Evolutionary conservation across 2,329 filamentous ascomycete genomes (phyloP), one percentile per base, ranked within the genome.

Genomic region (Onygenales sp.): DNA sequence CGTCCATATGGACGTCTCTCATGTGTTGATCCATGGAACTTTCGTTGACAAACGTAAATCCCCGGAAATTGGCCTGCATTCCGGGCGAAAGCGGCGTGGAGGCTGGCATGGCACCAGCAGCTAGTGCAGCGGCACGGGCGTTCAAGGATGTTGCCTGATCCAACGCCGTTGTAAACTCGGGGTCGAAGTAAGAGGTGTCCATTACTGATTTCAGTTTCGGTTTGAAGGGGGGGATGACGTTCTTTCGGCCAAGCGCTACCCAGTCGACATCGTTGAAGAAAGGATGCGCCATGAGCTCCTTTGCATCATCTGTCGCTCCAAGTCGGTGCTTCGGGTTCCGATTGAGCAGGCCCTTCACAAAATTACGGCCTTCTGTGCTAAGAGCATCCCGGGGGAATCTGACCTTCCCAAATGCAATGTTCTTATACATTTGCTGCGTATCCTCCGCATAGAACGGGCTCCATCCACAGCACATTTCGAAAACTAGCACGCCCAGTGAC

Each of bases 381-480:
- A 98, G 76, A 1, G 93, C 95, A 69, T 98, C 93, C 60, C 91
- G 83, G 7, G 93, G 93, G 70, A 98, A 98, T 57, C 93, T 82
- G 54, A 98, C 93, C 69, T 98, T 98, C 67, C 93, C 93, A 66
- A 98, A 98, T 0, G 93, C 93, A 68, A 98, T 98, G 75, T 98
- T 98, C 78, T 98, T 98, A 78, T 98, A 98, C 93, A 98, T 98
- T 70, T 98, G 93, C 72, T 98, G 93, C 0, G 93, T 98, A 66
- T 98, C 93, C 66, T 98, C 93, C 54, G 93, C 93, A 63, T 97
- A 98, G 73, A 98, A 98, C 0, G 93, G 93, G 64, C 90, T 96
- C 93, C 93, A 98, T 36, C 93, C 93, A 64, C 93, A 98, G 75
- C 93, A 98, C 93, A 98, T 98, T 71, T 98, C 93, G 64, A 98